A percentile compares a stretch with the other conserved stretches of the same genome.
Evolutionary conservation across 1,284 basidiomycete genomes (phyloP).

Genomic region (Chondrostereum purpureum): DNA sequence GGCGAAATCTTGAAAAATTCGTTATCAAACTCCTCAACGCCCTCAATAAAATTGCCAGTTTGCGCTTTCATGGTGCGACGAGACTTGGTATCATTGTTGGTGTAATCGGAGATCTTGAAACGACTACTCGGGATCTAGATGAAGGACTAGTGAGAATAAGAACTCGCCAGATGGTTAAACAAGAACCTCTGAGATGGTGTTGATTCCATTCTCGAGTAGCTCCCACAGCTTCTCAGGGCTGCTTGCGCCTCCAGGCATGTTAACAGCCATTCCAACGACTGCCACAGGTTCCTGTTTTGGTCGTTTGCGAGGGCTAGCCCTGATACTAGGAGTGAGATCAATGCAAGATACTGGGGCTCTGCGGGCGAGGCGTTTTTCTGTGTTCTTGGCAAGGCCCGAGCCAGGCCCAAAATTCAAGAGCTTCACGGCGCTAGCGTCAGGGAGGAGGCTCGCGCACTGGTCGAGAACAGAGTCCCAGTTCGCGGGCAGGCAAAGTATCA

Average conservation of each 20-base stretch:
- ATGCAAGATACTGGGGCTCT: constrained; percentile 18
- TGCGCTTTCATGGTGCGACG: constrained; percentile 42
- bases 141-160: constrained; percentile 2
- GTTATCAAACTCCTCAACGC: constrained; percentile 57
- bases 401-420: constrained; percentile 56
- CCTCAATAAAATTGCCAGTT: constrained; percentile 59
- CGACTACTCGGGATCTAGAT: constrained; percentile 52
- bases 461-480: constrained; percentile 43
- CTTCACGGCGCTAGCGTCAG: constrained; percentile 21
- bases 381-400: constrained; percentile 31
- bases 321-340: constrained; percentile 22
- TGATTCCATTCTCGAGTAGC: constrained; percentile 47
- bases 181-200: constrained; percentile 51
- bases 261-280: constrained; percentile 64
- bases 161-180: constrained; percentile 1
- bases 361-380: constrained; percentile 30
- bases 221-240: constrained; percentile 44
- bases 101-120: constrained; percentile 43
- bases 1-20: constrained; percentile 68
- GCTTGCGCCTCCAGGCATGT: constrained; percentile 52
- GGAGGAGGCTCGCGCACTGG: constrained; percentile 21
- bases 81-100: constrained; percentile 14
- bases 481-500: constrained; percentile 50
- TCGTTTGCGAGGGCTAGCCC: constrained; percentile 3
- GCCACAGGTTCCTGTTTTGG: constrained; percentile 51